phyloP scores from a whole-genome alignment of 2,329 filamentous ascomycete species.

The Chrysoporthe puriensis region DNA sequence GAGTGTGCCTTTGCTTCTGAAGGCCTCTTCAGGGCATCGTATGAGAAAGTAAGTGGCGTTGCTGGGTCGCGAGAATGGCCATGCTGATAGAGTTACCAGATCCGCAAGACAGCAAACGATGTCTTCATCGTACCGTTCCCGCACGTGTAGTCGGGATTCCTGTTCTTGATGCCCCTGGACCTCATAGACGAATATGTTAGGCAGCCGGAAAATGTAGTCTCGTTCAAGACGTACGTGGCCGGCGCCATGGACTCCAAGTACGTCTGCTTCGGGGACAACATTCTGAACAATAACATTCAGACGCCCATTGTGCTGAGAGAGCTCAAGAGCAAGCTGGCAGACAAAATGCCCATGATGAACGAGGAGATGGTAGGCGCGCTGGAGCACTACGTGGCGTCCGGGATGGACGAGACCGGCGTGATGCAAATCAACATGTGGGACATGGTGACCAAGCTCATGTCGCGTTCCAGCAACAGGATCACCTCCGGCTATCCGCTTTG shows the following conservation, averaged over 20 bases:
- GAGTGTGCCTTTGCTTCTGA: slow-evolving; percentile 5
- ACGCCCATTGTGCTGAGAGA: neutral
- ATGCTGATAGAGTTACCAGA: neutral
- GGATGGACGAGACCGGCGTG: slow-evolving; percentile 6
- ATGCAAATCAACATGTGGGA: slow-evolving; percentile 14
- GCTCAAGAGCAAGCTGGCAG: slow-evolving; percentile 10
- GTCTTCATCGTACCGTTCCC: slow-evolving; percentile 6
- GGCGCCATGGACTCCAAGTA: slow-evolving; percentile 4
- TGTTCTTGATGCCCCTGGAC: neutral
- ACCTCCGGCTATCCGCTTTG: slow-evolving; percentile 12
- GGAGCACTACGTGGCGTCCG: neutral
- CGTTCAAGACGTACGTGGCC: slow-evolving; percentile 6
- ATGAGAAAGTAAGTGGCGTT: slow-evolving; percentile 1
- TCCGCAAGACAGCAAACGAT: slow-evolving; percentile 6
- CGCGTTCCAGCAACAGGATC: slow-evolving; percentile 8
- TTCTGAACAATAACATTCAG: slow-evolving; percentile 1
- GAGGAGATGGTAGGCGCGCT: slow-evolving; percentile 12
- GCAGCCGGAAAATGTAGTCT: slow-evolving; percentile 7
- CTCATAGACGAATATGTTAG: slow-evolving; percentile 6
- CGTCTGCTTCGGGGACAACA: slow-evolving; percentile 1
- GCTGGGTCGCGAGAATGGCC: neutral
- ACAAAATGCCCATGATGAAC: slow-evolving; percentile 14
- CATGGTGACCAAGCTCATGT: slow-evolving; percentile 5
- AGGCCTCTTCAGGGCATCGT: neutral
- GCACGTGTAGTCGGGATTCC: neutral